Percentiles rank a stretch among this genome's conserved stretches.
These are phyloP conservation scores for Aspergillus nomiae DNA, from an alignment of 2,329 filamentous ascomycete genomes.

Conservation along the genomic window DNA sequence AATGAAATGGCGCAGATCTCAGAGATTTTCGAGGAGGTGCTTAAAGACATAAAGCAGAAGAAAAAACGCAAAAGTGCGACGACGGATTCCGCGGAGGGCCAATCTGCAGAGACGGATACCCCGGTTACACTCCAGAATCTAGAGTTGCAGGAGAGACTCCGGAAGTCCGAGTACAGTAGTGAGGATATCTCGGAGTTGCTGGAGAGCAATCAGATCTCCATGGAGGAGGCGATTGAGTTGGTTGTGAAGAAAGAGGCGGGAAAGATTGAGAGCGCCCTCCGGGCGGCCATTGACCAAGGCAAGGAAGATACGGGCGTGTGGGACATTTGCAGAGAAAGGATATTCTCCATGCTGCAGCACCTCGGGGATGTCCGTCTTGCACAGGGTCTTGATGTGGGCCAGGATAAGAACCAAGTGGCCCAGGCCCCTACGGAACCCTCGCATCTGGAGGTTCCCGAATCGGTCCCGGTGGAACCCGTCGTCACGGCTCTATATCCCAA, in stretches of 20 bases:
- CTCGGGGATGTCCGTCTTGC: constrained; percentile 19
- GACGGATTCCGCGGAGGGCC: not conserved
- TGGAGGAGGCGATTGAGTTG: constrained; percentile 26
- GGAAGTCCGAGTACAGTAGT: constrained; percentile 1
- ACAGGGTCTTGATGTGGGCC: not conserved
- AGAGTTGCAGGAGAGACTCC: constrained; percentile 1
- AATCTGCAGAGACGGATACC: not conserved
- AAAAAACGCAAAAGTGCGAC: not conserved
- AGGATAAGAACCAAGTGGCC: not conserved
- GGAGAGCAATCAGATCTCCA: constrained; percentile 18
- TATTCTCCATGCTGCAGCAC: constrained; percentile 41
- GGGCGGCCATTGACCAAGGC: constrained; percentile 28
- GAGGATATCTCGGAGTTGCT: constrained; percentile 13
- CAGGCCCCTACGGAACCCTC: not conserved
- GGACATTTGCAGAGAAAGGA: constrained; percentile 40
- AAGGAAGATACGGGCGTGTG: constrained; percentile 40
- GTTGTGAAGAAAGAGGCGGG: constrained; percentile 32
- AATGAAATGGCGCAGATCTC: constrained; percentile 29
- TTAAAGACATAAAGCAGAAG: constrained; percentile 18
- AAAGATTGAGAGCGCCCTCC: constrained; percentile 35
- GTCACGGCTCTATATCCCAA: constrained; percentile 43
- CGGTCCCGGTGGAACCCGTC: constrained; percentile 34
- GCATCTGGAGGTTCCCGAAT: constrained; percentile 33
- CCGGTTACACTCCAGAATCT: not conserved
- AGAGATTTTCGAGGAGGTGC: constrained; percentile 27